Evolutionary conservation across 208 protist species (phyloP).

Genomic region (Wallacemonas sp.): DNA sequence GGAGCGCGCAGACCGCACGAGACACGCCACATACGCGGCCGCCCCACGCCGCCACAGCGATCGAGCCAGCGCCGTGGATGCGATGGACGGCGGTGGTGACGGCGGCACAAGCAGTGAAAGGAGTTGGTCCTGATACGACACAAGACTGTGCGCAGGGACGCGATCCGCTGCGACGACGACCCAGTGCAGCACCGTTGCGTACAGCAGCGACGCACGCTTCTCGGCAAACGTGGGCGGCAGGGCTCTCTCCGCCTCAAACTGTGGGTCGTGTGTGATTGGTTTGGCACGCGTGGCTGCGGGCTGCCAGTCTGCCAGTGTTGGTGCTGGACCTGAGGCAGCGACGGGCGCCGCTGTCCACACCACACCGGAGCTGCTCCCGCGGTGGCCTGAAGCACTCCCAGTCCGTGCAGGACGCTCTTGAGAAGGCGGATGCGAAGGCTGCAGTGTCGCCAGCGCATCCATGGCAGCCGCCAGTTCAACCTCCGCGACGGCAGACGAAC

Average conservation of each 20-base stretch:
- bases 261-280: too few species aligned
- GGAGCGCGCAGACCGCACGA: constrained; percentile 23
- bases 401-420: too few species aligned
- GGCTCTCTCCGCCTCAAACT: too few species aligned
- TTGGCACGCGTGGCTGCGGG: too few species aligned
- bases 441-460: not conserved
- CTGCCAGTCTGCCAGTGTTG: too few species aligned
- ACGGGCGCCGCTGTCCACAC: not conserved
- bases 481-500: not conserved
- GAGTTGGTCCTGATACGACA: not conserved
- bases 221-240: constrained; percentile 1
- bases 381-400: too few species aligned
- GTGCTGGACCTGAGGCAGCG: too few species aligned
- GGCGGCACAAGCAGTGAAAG: not conserved
- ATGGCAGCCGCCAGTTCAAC: not conserved
- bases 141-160: not conserved
- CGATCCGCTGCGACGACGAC: not conserved
- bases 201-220: constrained; percentile 18
- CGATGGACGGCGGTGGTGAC: constrained; percentile 14
- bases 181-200: constrained; percentile 25
- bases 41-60: constrained; percentile 41
- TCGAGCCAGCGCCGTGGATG: constrained; percentile 4
- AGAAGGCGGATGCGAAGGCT: too few species aligned
- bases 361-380: too few species aligned
- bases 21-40: constrained; percentile 38